phyloP scores from a whole-genome alignment of 2,329 filamentous ascomycete genomes.

The Aspergillus arachidicola region DNA sequence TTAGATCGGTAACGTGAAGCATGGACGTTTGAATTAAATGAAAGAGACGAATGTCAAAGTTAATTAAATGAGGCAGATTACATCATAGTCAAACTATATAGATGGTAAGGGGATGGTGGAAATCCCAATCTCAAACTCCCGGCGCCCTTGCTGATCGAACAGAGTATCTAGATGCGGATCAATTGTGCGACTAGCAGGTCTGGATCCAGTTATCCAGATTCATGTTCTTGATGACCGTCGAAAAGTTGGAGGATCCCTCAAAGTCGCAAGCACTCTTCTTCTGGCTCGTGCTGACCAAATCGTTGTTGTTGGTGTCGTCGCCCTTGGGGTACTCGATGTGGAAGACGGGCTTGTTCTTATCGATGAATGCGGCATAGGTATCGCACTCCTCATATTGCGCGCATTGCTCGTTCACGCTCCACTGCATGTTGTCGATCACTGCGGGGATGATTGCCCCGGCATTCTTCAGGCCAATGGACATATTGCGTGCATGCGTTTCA shows the following conservation, averaged over 20 bases:
- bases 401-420: constrained; percentile 72
- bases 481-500: constrained; percentile 55
- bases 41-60: background rate
- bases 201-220: constrained; percentile 64
- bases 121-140: constrained; percentile 3
- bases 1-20: background rate
- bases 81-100: constrained; percentile 8
- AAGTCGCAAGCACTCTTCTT: constrained; percentile 52
- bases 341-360: constrained; percentile 68
- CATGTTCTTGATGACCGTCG: constrained; percentile 68
- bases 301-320: constrained; percentile 41
- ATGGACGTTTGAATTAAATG: background rate
- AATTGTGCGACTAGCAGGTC: constrained; percentile 48
- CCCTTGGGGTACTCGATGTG: constrained; percentile 70
- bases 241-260: constrained; percentile 55
- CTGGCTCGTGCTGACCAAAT: constrained; percentile 35
- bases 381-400: constrained; percentile 62
- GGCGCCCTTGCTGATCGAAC: constrained; percentile 7
- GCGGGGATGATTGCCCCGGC: constrained; percentile 60
- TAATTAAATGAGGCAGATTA: background rate
- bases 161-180: background rate
- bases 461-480: constrained; percentile 71
- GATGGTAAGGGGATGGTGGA: background rate
- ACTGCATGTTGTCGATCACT: constrained; percentile 59
- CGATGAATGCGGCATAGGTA: constrained; percentile 60